These are phyloP conservation scores for Tulasnella sp. DNA, from an alignment of 768 basidiomycete genomes.

Conservation along the genomic window DNA sequence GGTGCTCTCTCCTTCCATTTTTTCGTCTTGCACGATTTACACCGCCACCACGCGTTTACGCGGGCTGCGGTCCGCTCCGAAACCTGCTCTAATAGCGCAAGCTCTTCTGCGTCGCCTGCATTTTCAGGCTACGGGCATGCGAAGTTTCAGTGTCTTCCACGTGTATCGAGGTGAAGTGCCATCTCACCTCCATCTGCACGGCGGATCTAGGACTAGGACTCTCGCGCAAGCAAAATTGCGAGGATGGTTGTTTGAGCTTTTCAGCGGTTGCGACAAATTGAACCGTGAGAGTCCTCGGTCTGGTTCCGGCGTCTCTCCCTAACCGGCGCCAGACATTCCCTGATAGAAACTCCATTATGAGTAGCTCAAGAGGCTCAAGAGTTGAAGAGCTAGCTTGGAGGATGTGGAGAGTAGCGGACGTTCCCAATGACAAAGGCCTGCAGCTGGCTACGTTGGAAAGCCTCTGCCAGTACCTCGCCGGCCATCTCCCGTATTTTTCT, in stretches of 20 bases:
- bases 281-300: too few species aligned
- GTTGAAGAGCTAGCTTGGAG: neutral
- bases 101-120: neutral
- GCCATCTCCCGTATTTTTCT: neutral
- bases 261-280: too few species aligned
- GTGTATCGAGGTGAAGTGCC: neutral
- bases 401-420: neutral
- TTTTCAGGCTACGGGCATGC: neutral
- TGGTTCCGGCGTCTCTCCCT: too few species aligned
- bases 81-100: neutral
- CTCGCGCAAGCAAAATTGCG: neutral
- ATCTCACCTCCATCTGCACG: neutral
- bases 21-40: neutral
- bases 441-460: neutral
- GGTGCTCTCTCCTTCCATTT: conserved; percentile 6
- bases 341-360: too few species aligned
- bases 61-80: neutral
- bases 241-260: too few species aligned
- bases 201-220: neutral
- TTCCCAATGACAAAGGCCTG: neutral
- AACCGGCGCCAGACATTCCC: too few species aligned
- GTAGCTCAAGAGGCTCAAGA: neutral
- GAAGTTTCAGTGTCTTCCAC: neutral
- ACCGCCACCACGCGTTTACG: neutral
- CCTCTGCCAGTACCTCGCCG: conserved; percentile 2